Evolutionary conservation across 1,139 yeast species (phyloP).

Genomic region (Debaryomycetaceae sp.): DNA sequence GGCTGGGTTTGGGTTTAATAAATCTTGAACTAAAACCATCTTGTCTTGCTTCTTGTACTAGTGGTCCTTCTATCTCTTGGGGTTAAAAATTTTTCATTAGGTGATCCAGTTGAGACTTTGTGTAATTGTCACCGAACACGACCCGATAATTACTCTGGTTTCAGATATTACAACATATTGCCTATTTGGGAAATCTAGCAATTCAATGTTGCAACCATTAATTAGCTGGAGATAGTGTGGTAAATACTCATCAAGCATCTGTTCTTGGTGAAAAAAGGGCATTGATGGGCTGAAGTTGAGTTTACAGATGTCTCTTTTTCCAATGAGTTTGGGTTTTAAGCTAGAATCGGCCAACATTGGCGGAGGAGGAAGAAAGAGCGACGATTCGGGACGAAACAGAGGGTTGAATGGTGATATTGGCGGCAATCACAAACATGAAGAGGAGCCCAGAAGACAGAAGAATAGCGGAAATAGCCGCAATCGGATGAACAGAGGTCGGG

Average conservation of each 20-base stretch:
- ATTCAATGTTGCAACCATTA: background rate
- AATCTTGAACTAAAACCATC: slow-evolving; percentile 94
- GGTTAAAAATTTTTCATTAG: slow-evolving; percentile 8
- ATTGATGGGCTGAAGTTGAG: background rate
- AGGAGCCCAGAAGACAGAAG: background rate
- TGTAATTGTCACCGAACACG: background rate
- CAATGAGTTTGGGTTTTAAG: background rate
- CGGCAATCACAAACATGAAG: background rate
- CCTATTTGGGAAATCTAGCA: background rate
- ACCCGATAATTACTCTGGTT: background rate
- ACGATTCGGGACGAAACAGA: background rate
- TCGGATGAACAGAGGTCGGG: background rate
- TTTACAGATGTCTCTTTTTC: background rate
- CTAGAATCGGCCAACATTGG: background rate
- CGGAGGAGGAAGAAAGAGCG: background rate
- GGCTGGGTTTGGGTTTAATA: slow-evolving; percentile 95
- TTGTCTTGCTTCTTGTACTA: slow-evolving; percentile 3
- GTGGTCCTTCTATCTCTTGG: background rate
- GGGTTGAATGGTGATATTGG: background rate
- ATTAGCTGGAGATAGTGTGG: background rate
- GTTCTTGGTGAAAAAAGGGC: background rate
- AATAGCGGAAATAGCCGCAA: slow-evolving; percentile 1
- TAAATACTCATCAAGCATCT: background rate
- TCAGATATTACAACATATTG: background rate
- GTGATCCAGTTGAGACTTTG: background rate